Evolutionary conservation across 495 filamentous ascomycete genomes (phyloP).

Genomic region (Tetracladium marchalianum): DNA sequence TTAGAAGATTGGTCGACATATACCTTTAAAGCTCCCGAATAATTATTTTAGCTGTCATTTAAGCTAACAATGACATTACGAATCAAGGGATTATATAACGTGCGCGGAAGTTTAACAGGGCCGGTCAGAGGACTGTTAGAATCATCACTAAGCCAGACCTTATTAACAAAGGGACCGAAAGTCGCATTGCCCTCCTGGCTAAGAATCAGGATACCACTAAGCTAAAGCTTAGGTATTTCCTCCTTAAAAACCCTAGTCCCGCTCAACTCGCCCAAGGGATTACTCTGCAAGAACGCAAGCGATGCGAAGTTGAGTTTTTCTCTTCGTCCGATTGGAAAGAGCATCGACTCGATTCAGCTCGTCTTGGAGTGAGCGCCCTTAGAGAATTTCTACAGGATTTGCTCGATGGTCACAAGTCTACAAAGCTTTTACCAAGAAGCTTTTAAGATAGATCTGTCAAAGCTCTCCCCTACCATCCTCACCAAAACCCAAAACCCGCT

Average conservation of each 20-base stretch:
- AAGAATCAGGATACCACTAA: slow-evolving; percentile 32
- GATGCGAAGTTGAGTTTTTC: too few species aligned
- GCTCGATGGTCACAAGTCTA: too few species aligned
- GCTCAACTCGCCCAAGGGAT: neutral
- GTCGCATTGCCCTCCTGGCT: slow-evolving; percentile 23
- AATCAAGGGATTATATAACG: slow-evolving; percentile 32
- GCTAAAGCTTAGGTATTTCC: slow-evolving; percentile 36
- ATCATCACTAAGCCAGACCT: slow-evolving; percentile 49
- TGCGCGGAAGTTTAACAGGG: slow-evolving; percentile 26
- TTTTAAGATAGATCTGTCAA: too few species aligned
- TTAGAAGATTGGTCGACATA: slow-evolving; percentile 20
- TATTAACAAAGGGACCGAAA: slow-evolving; percentile 25
- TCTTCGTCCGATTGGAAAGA: too few species aligned
- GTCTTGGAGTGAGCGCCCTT: too few species aligned
- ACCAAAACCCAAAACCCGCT: too few species aligned
- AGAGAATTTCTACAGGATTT: too few species aligned
- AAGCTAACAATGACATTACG: slow-evolving; percentile 33
- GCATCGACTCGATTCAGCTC: too few species aligned
- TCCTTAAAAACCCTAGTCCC: slow-evolving; percentile 31
- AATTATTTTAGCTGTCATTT: slow-evolving; percentile 30
- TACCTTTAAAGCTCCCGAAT: slow-evolving; percentile 27
- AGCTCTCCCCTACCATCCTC: too few species aligned
- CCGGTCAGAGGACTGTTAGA: slow-evolving; percentile 33
- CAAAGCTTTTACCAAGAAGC: too few species aligned
- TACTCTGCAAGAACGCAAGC: too few species aligned